Percentiles rank a stretch among this genome's conserved stretches.
Evolutionary conservation across 2,329 filamentous ascomycete species (phyloP).

Genomic region (Aspergillus flavus): DNA sequence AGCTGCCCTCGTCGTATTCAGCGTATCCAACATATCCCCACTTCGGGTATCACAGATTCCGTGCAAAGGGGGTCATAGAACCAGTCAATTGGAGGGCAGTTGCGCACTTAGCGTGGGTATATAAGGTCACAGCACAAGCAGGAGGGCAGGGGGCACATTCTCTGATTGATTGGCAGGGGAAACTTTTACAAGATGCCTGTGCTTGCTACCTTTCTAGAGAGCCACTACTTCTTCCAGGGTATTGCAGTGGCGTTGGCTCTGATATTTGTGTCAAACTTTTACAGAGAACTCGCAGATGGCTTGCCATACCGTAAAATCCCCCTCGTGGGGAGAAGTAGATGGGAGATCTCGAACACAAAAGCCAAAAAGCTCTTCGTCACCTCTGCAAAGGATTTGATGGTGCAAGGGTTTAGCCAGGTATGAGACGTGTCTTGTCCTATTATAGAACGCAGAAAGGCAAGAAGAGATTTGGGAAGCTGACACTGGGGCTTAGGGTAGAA

Average conservation of each 20-base stretch:
- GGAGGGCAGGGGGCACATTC: neutral
- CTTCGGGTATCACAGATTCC: neutral
- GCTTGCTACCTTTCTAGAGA: slow-evolving; percentile 25
- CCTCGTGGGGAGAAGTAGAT: slow-evolving; percentile 30
- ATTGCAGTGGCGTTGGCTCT: slow-evolving; percentile 22
- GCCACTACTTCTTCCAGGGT: slow-evolving; percentile 25
- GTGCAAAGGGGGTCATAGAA: neutral
- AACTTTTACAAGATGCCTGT: slow-evolving; percentile 24
- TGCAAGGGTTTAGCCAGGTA: slow-evolving; percentile 34
- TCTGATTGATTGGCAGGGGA: neutral
- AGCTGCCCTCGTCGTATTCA: slow-evolving; percentile 9
- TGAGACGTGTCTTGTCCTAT: neutral
- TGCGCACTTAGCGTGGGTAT: neutral
- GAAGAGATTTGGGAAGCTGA: neutral
- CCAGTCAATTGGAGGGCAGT: neutral
- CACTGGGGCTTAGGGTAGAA: slow-evolving; percentile 20
- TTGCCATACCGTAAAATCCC: slow-evolving; percentile 31
- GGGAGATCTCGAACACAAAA: slow-evolving; percentile 35
- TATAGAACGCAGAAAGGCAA: neutral
- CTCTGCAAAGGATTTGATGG: slow-evolving; percentile 27
- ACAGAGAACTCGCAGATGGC: slow-evolving; percentile 29
- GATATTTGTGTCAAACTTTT: slow-evolving; percentile 26
- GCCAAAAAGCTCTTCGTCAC: slow-evolving; percentile 30
- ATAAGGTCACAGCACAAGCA: neutral
- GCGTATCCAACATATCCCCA: slow-evolving; percentile 6